phyloP scores from a whole-genome alignment of 2,329 filamentous ascomycete species.

The Sporothrix curviconia region DNA sequence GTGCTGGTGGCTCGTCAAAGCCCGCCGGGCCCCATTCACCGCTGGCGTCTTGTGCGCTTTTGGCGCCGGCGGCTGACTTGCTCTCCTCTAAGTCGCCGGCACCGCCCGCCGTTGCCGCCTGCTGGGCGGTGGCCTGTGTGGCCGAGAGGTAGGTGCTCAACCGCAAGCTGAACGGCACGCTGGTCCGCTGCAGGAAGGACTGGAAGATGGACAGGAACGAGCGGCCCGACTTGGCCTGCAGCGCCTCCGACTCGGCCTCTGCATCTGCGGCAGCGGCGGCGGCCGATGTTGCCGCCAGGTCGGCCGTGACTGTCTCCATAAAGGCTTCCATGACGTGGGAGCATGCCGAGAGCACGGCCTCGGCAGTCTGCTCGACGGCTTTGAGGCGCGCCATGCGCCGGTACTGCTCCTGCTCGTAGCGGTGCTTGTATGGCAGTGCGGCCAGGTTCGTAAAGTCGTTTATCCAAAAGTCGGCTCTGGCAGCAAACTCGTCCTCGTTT shows the following conservation, averaged over 20 bases:
- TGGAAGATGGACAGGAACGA: conserved; percentile 6
- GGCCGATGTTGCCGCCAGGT: not conserved
- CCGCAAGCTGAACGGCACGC: conserved; percentile 13
- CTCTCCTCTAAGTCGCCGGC: not conserved
- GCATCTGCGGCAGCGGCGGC: not conserved
- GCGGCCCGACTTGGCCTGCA: not conserved
- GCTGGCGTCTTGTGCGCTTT: too few species aligned
- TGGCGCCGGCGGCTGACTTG: not conserved
- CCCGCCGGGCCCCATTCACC: too few species aligned
- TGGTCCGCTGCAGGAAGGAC: conserved; percentile 11
- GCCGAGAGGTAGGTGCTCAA: conserved; percentile 7
- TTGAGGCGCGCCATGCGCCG: conserved; percentile 17
- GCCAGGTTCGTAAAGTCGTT: not conserved
- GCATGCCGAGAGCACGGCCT: not conserved
- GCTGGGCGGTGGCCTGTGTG: not conserved
- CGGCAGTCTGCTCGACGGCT: conserved; percentile 10
- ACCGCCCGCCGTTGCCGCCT: not conserved
- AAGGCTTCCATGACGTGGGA: conserved; percentile 14
- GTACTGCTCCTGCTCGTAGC: conserved; percentile 11
- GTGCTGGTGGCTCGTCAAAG: too few species aligned
- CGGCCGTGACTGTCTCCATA: conserved; percentile 9
- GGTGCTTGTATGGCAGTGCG: not conserved
- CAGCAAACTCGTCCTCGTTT: not conserved
- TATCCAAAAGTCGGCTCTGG: not conserved
- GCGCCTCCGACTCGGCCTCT: not conserved